Percentiles rank a stretch among this genome's conserved stretches.
These are phyloP conservation scores for Symbiodinium natans DNA, from an alignment of 73 alveolate genomes.

Conservation along the genomic window DNA sequence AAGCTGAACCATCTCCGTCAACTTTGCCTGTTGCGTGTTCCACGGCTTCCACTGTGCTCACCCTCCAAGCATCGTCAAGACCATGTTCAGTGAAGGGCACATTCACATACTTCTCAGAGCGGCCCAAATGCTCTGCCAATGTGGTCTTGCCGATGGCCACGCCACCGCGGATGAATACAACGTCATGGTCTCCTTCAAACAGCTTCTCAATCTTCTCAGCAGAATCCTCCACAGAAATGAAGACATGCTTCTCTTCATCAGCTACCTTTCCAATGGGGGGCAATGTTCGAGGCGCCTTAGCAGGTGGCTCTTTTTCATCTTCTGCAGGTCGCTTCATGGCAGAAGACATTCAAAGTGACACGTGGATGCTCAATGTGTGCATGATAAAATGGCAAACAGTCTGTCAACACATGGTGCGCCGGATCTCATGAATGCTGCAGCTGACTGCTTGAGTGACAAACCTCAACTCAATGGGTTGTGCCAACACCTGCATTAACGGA, in stretches of 20 bases:
- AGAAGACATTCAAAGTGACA: too few relatives aligned
- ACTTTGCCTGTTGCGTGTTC: background rate
- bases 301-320: too few relatives aligned
- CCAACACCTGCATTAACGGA: too few relatives aligned
- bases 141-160: too few relatives aligned
- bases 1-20: background rate
- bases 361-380: too few relatives aligned
- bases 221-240: background rate
- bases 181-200: background rate
- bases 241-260: background rate
- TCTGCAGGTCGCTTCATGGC: too few relatives aligned
- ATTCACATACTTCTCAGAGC: background rate
- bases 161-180: background rate
- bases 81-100: background rate
- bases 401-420: too few relatives aligned
- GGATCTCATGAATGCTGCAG: too few relatives aligned
- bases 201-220: background rate
- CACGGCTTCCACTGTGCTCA: background rate
- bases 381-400: too few relatives aligned
- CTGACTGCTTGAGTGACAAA: too few relatives aligned
- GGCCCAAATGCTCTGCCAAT: background rate
- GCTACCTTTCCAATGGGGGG: constrained; percentile 6
- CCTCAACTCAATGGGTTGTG: too few relatives aligned
- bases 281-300: background rate
- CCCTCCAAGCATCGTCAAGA: too few relatives aligned